Evolutionary conservation across 495 filamentous ascomycete species (phyloP).

Genomic region (Xanthoparmelia taractica): DNA sequence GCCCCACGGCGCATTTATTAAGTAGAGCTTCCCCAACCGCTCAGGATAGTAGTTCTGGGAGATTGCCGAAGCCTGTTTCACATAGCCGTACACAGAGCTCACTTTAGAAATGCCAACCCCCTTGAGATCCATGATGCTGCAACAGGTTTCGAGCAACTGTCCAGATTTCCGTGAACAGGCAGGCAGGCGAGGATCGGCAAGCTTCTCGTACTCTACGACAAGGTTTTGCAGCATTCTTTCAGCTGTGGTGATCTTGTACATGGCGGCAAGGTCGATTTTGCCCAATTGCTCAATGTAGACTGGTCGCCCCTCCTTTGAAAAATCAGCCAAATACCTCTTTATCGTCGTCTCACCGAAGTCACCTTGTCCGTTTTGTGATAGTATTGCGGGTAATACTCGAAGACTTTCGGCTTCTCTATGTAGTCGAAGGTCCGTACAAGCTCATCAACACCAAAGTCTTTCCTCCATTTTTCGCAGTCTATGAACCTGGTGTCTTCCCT

Average conservation of each 20-base stretch:
- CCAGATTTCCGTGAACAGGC: constrained; percentile 92
- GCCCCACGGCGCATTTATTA: constrained; percentile 97
- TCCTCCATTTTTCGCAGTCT: constrained; percentile 84
- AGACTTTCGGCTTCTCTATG: constrained; percentile 76
- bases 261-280: constrained; percentile 79
- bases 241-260: constrained; percentile 87
- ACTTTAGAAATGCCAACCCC: constrained; percentile 79
- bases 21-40: constrained; percentile 77
- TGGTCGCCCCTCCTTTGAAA: constrained; percentile 76
- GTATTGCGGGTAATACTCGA: constrained; percentile 95
- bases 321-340: neutral
- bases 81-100: constrained; percentile 64
- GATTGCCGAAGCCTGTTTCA: constrained; percentile 60
- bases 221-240: constrained; percentile 95
- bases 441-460: constrained; percentile 79
- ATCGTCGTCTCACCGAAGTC: constrained; percentile 17
- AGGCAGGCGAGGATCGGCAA: constrained; percentile 84
- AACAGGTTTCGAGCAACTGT: constrained; percentile 89
- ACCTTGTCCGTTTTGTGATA: constrained; percentile 99
- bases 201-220: constrained; percentile 92
- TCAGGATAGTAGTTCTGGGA: constrained; percentile 98
- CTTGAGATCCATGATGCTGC: constrained; percentile 93
- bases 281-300: constrained; percentile 96
- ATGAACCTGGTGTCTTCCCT: constrained; percentile 59
- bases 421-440: constrained; percentile 77